Evolutionary conservation across 1,139 yeast species (phyloP).

Genomic region (Yamadazyma songkhlaensis): DNA sequence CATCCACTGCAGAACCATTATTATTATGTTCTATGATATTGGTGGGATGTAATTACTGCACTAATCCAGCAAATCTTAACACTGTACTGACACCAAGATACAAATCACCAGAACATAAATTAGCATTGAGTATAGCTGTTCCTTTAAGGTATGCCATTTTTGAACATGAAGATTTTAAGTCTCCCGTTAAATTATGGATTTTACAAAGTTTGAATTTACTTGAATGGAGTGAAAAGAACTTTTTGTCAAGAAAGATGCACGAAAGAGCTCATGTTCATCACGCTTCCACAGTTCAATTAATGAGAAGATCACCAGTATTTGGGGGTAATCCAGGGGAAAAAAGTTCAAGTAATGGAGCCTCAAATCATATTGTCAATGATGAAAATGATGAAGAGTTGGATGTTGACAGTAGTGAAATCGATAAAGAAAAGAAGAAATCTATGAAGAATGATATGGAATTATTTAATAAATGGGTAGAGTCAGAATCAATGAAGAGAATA

Average conservation of each 20-base stretch:
- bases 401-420: conserved; percentile 15
- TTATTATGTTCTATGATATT: conserved; percentile 55
- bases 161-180: conserved; percentile 56
- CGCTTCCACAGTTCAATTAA: conserved; percentile 71
- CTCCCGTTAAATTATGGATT: conserved; percentile 64
- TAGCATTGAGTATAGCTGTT: conserved; percentile 47
- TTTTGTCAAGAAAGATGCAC: conserved; percentile 56
- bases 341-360: conserved; percentile 13
- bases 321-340: conserved; percentile 56
- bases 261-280: conserved; percentile 79
- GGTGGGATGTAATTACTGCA: conserved; percentile 47
- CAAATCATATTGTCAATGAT: conserved; percentile 22
- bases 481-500: conserved; percentile 73
- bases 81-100: conserved; percentile 12
- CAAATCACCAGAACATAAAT: conserved; percentile 29
- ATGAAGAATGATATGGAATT: conserved; percentile 24
- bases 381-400: not conserved
- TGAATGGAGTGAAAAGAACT: conserved; percentile 69
- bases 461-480: conserved; percentile 63
- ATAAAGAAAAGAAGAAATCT: conserved; percentile 12
- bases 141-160: conserved; percentile 66
- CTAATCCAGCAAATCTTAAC: conserved; percentile 15
- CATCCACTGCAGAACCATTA: conserved; percentile 53
- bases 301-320: conserved; percentile 68
- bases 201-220: conserved; percentile 62